Evolutionary conservation across 345 rosid genomes (phyloP).

Genomic region (Pugionium cornutum): DNA sequence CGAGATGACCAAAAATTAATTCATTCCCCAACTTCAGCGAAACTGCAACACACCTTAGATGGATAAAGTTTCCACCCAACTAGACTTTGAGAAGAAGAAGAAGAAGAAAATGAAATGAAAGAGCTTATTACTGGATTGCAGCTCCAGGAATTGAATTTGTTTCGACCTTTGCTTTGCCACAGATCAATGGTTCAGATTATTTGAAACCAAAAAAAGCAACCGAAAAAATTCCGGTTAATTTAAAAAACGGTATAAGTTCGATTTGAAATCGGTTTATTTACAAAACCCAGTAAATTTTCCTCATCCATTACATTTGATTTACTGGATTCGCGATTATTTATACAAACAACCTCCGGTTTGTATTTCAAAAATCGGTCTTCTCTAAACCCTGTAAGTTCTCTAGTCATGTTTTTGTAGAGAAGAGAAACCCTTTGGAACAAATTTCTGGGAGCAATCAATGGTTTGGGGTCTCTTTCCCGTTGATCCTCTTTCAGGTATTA

Average conservation of each 20-base stretch:
- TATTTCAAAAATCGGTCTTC: no score
- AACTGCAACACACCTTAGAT: constrained; percentile 11
- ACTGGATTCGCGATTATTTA: no score
- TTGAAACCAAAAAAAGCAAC: constrained; percentile 25
- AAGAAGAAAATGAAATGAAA: constrained; percentile 3
- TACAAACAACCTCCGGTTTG: no score
- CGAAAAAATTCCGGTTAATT: constrained; percentile 5
- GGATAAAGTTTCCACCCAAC: not conserved
- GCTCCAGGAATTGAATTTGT: constrained; percentile 16
- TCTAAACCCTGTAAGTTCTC: no score
- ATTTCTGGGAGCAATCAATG: constrained; percentile 40
- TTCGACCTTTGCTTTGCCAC: constrained; percentile 34
- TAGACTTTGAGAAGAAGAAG: constrained; percentile 1
- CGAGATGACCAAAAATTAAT: not conserved
- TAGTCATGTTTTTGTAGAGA: no score
- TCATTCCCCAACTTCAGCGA: constrained; percentile 1
- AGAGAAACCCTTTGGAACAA: no score
- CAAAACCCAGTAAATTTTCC: no score
- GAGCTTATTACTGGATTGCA: constrained; percentile 38
- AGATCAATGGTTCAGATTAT: constrained; percentile 22
- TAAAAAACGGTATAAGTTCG: not conserved
- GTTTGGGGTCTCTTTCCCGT: constrained; percentile 80
- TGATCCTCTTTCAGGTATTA: constrained; percentile 66
- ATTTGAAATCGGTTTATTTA: not conserved
- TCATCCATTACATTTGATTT: no score